Evolutionary conservation across 768 basidiomycete species (phyloP), one percentile per base, ranked within the genome.

Genomic region (Rhizopogon rudus): DNA sequence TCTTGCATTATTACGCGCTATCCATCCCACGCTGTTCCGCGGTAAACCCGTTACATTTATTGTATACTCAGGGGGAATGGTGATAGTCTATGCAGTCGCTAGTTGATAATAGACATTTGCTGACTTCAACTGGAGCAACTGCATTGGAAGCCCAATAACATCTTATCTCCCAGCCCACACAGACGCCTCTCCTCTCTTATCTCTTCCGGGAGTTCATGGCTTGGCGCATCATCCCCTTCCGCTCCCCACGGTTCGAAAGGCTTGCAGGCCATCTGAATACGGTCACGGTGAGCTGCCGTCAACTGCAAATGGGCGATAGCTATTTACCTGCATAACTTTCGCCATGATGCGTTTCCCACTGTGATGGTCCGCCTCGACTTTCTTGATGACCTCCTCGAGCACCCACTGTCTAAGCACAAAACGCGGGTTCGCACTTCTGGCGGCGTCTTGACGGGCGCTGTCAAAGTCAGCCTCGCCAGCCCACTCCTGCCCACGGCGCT

Each of bases 321-420:
- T 25, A 56, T 85, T 63, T 58, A 91, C 91, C 74, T 89, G 79
- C 70, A 97, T 73, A 16, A 97, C 87, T 70, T 92, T 91, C 12
- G 83, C 84, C 50, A 98, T 72, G 3, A 88, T 72, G 55, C 78
- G 75, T 72, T 83, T 86, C 46, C 88, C 88, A 56, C 73, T 80
- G 20, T 75, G 73, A 9, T 75, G 66, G 62, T 93, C 88, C 56
- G 71, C 70, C 65, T 93, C 89, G 2, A 93, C 81, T 59, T 80
- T 80, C 28, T 44, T 44, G 65, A 98, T 98, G 22, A 91, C 87
- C 65, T 98, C 95, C 67, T 98, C 94, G 35, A 99, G 76, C 8
- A 98, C 74, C 97, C 97, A 98, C 71, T 98, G 97, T 57, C 97
- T 77, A 56, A 98, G 71, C 35, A 96, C 85, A 70, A 99, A 98